These are phyloP conservation scores for Geotrichum bryndzae DNA, from an alignment of 1,139 yeast genomes.

Conservation along the genomic window DNA sequence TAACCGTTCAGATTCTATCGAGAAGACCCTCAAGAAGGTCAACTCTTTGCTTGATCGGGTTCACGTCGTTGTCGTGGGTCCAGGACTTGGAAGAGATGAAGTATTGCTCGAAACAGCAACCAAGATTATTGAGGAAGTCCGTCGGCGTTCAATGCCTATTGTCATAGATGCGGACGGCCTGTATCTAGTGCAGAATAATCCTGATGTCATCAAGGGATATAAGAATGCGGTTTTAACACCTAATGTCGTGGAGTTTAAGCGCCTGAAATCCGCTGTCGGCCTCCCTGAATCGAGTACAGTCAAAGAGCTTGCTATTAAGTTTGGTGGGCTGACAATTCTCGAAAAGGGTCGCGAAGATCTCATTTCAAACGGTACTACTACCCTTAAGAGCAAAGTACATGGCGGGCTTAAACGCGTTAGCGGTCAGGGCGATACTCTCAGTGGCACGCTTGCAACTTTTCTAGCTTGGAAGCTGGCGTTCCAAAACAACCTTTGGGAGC, in stretches of 20 bases:
- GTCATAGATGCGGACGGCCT: conserved; percentile 89
- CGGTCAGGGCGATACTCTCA: conserved; percentile 82
- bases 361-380: conserved; percentile 46
- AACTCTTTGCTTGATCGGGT: conserved; percentile 52
- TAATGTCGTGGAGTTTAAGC: conserved; percentile 73
- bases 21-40: conserved; percentile 52
- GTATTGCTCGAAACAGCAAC: conserved; percentile 58
- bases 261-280: conserved; percentile 51
- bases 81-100: conserved; percentile 84
- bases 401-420: conserved; percentile 76
- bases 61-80: conserved; percentile 84
- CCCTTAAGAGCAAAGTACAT: conserved; percentile 30
- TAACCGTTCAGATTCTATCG: background rate
- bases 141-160: conserved; percentile 51
- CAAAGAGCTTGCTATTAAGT: conserved; percentile 44
- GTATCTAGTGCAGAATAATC: conserved; percentile 52
- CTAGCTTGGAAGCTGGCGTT: conserved; percentile 63
- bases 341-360: conserved; percentile 67
- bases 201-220: conserved; percentile 48
- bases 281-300: conserved; percentile 38
- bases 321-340: conserved; percentile 62
- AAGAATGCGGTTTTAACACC: conserved; percentile 73
- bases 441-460: conserved; percentile 66
- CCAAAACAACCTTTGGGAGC: conserved; percentile 50
- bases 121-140: conserved; percentile 52